phyloP scores from a whole-genome alignment of 2,329 filamentous ascomycete species.

The Tolypocladium amazonense region DNA sequence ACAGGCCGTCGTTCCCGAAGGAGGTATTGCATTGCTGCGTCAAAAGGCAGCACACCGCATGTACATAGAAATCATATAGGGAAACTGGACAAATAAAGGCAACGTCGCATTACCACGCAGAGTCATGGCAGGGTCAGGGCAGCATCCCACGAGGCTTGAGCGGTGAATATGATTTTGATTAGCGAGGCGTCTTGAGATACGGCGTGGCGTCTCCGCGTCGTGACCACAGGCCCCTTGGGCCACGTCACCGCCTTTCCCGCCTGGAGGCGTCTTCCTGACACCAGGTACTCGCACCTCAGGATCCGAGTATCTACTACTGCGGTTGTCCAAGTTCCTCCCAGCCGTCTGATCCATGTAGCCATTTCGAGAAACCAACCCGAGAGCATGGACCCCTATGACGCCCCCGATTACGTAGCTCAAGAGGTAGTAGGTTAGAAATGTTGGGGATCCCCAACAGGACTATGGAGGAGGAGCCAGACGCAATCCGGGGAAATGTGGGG shows the following conservation, averaged over 20 bases:
- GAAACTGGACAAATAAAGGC: not conserved
- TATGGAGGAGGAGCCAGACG: not conserved
- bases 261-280: not conserved
- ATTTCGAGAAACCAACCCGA: not conserved
- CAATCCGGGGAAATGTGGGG: not conserved
- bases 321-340: no score
- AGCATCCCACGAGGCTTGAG: not conserved
- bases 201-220: no score
- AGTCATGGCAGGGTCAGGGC: not conserved
- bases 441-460: conserved; percentile 1
- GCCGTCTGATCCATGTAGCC: not conserved
- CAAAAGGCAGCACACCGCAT: not conserved
- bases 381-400: not conserved
- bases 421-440: not conserved
- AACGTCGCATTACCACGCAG: not conserved
- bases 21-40: not conserved
- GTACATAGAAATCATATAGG: not conserved
- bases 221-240: no score
- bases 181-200: no score
- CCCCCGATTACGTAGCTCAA: not conserved
- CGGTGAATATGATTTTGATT: not conserved
- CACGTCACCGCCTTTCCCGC: not conserved
- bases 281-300: not conserved
- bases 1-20: not conserved
- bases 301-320: not conserved